Conservation (phyloP, 2,329 filamentous ascomycete genomes). For the Hypoxylon sp. region DNA sequence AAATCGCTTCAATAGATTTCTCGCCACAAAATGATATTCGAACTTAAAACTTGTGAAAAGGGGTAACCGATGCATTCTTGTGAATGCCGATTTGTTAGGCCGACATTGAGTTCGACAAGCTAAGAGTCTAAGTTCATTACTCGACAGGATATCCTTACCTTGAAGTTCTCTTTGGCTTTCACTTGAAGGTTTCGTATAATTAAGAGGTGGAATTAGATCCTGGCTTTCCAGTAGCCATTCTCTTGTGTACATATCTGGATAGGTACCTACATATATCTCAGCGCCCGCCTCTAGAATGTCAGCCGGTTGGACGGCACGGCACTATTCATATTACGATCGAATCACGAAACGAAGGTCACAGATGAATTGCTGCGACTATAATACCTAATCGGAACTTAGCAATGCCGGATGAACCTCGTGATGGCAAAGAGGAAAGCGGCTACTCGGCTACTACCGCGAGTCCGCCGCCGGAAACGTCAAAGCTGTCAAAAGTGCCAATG, state of each 20-base stretch:
- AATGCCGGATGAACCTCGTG: constrained; percentile 10
- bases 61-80: neutral
- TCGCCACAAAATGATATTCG: neutral
- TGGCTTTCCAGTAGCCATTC: too few relatives aligned
- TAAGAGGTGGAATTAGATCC: too few relatives aligned
- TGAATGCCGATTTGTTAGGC: neutral
- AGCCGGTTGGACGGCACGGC: constrained; percentile 1
- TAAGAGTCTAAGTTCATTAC: neutral
- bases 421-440: constrained; percentile 18
- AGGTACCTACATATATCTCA: neutral
- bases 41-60: neutral
- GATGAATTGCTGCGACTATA: constrained; percentile 10
- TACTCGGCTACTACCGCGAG: constrained; percentile 22
- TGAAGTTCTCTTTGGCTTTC: neutral
- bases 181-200: constrained; percentile 4
- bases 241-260: too few relatives aligned
- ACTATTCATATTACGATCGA: neutral
- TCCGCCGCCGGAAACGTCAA: constrained; percentile 1
- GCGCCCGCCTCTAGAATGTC: neutral
- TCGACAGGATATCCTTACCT: neutral
- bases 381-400: constrained; percentile 5
- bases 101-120: neutral
- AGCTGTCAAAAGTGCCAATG: neutral
- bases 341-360: neutral
- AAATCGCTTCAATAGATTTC: neutral